Evolutionary conservation across 352 stramenopile species (phyloP), one percentile per base, ranked within the genome.

Genomic region (Phytophthora gonapodyides): DNA sequence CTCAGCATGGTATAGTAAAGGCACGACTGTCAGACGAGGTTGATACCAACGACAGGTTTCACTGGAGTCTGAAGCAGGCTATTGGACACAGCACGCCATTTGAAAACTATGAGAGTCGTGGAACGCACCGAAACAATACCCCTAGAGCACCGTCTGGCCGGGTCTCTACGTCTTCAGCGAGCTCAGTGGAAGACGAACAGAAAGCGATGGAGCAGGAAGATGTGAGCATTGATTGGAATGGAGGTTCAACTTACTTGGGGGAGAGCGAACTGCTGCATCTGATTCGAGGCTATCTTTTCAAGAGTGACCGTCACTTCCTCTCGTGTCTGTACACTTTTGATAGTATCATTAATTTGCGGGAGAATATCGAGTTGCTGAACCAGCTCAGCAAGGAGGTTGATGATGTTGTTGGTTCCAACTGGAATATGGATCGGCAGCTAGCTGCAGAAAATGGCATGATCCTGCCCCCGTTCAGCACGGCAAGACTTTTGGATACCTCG

Each of bases 291-390:
- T 93, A 82, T 41, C 59, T 94, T 17, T 93, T 91, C 59, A 81
- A 88, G 64, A 86, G 71, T 45, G 85, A 94, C 48, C 79, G 81
- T 2, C 87, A 96, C 61, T 72, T 94, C 4, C 55, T 96, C 12
- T 93, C 85, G 33, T 93, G 83, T 35, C 43, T 94, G 27, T 82
- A 91, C 53, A 94, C 87, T 7, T 94, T 96, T 65, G 81, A 94
- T 60, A 78, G 66, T 13, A 64, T 96, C 19, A 75, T 88, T 10
- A 84, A 77, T 65, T 64, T 87, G 27, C 78, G 76, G 7, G 78
- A 89, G 36, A 73, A 71, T 9, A 62, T 78, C 6, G 76, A 89
- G 13, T 57, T 69, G 12, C 47, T 69, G 10, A 72, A 61, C 35
- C 72, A 79, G 31, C 57, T 76, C 31, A 76, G 47, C 41, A 80